phyloP scores from a whole-genome alignment of 495 filamentous ascomycete species.

The Usnea hakonensis region DNA sequence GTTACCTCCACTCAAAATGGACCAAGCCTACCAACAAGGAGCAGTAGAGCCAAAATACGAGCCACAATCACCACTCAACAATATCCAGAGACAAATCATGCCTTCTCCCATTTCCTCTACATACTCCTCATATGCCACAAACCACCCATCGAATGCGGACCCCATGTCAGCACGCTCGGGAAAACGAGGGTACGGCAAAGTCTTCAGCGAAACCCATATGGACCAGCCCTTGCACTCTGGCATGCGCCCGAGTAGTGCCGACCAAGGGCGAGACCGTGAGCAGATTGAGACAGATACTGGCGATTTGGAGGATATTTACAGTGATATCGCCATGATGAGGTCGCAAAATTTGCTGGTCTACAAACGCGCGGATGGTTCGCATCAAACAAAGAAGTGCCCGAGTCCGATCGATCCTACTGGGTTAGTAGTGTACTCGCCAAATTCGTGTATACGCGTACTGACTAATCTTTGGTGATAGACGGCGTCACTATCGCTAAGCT shows the following conservation, averaged over 20 bases:
- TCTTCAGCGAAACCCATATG: slow-evolving; percentile 19
- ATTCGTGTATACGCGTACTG: not conserved
- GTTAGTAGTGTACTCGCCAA: not conserved
- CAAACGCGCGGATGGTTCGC: slow-evolving; percentile 24
- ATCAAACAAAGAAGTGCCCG: slow-evolving; percentile 24
- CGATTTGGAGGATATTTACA: slow-evolving; percentile 17
- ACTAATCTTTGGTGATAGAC: not conserved
- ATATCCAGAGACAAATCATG: slow-evolving; percentile 12
- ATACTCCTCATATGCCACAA: slow-evolving; percentile 1
- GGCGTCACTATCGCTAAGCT: not conserved
- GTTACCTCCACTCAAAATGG: slow-evolving; percentile 15
- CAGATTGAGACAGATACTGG: slow-evolving; percentile 24
- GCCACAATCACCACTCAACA: slow-evolving; percentile 9
- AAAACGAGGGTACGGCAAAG: slow-evolving; percentile 19
- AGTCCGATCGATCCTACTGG: slow-evolving; percentile 14
- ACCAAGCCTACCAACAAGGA: slow-evolving; percentile 5
- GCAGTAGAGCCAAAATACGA: slow-evolving; percentile 16
- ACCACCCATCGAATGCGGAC: not conserved
- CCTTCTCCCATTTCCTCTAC: slow-evolving; percentile 7
- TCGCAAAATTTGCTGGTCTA: slow-evolving; percentile 16
- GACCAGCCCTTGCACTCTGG: slow-evolving; percentile 19
- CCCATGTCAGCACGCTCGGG: slow-evolving; percentile 4
- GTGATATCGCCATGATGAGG: slow-evolving; percentile 8
- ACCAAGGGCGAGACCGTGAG: slow-evolving; percentile 19
- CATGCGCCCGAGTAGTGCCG: slow-evolving; percentile 19